phyloP scores from a whole-genome alignment of 1,139 yeast species.

The Magnusiomyces paraingens region DNA sequence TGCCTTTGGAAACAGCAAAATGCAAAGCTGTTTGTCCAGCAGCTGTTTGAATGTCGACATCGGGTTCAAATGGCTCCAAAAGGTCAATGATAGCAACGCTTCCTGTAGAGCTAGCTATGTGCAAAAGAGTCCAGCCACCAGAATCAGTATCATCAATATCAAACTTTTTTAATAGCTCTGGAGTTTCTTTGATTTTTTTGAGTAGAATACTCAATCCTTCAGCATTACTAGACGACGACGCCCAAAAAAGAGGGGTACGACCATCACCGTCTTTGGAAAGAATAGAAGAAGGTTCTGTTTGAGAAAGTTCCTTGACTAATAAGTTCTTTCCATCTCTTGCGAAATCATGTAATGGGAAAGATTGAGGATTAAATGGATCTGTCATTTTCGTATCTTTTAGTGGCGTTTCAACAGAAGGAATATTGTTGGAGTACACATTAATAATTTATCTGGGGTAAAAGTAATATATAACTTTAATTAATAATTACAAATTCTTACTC shows the following conservation, averaged over 20 bases:
- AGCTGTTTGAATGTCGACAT: constrained; percentile 47
- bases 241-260: constrained; percentile 87
- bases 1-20: constrained; percentile 66
- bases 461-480: too few relatives aligned
- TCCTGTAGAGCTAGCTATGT: constrained; percentile 75
- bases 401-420: not conserved
- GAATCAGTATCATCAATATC: constrained; percentile 71
- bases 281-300: constrained; percentile 43
- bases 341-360: constrained; percentile 47
- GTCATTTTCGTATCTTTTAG: constrained; percentile 4
- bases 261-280: constrained; percentile 59
- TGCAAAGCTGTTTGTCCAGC: constrained; percentile 74
- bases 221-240: constrained; percentile 56
- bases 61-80: constrained; percentile 40
- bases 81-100: constrained; percentile 45
- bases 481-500: too few relatives aligned
- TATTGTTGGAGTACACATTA: not conserved
- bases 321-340: constrained; percentile 50
- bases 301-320: constrained; percentile 44
- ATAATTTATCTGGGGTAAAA: too few relatives aligned
- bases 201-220: constrained; percentile 50
- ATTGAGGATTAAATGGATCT: constrained; percentile 11
- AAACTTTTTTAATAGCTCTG: constrained; percentile 30
- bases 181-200: constrained; percentile 30
- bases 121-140: constrained; percentile 85